A percentile compares a stretch with the other conserved stretches of the same genome.
phyloP scores from a whole-genome alignment of 345 rosid genomes.

The Syzygium jambos region DNA sequence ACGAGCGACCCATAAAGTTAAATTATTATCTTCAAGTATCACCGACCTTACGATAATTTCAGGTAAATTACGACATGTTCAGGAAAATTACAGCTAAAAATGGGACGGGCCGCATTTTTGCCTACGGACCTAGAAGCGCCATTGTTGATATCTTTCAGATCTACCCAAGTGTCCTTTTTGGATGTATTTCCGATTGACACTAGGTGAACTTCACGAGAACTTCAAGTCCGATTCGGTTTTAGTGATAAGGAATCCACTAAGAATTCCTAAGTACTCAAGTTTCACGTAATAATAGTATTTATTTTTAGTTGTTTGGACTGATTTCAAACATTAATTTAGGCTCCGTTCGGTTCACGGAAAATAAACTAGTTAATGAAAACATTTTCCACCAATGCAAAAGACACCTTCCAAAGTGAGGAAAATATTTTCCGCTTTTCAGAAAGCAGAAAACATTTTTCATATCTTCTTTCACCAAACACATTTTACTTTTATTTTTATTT shows the following conservation, averaged over 20 bases:
- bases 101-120: background rate
- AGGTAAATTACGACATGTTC: background rate
- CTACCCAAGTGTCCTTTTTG: background rate
- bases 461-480: no score
- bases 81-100: background rate
- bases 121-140: background rate
- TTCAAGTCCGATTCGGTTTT: no score
- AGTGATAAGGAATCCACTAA: no score
- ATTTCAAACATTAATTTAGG: background rate
- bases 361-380: no score
- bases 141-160: background rate
- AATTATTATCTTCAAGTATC: no score
- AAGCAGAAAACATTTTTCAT: no score
- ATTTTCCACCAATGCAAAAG: no score
- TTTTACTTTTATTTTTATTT: no score
- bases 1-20: no score
- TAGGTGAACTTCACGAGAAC: background rate
- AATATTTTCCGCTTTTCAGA: no score
- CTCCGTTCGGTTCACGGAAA: no score
- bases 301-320: background rate
- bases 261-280: background rate
- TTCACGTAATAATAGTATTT: background rate
- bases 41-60: background rate
- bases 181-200: background rate
- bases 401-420: no score